Evolutionary conservation across 768 basidiomycete genomes (phyloP), one percentile per base, ranked within the genome.

Genomic region (Suillus brevipes): DNA sequence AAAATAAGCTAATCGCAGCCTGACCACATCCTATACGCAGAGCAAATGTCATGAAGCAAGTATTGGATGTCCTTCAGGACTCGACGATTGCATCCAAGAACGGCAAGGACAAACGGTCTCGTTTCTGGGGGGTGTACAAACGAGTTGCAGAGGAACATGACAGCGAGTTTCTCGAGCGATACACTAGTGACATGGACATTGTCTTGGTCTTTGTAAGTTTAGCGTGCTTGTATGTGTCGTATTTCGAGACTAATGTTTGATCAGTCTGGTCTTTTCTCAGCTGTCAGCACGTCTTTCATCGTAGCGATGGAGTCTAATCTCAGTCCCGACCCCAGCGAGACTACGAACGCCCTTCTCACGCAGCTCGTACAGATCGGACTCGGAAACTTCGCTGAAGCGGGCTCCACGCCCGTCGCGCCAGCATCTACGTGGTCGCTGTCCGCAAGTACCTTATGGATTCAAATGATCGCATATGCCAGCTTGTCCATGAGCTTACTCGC

Each of bases 201-300:
- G 59, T 71, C 14, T 58, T 73, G 6, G 61, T 73, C 60, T 73
- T 73, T 55, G 72, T 73, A 47, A 14, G 72, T 61, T 16, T 23
- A 4, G 50, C 16, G 9, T 52, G 8, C 16, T 31, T 14, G 18
- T 52, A 7, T 16, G 31, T 14, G 28, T 5, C 50, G 8, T 38
- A 3, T 13, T 18, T 6, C 23, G 5, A 60, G 14, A 16, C n/a
- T 38, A 38, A 60, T 10, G 9, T 42, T 43, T 16, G 5, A 34
- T 36, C 28, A 69, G 68, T 64, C 68, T 37, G 64, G 68, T 40
- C 58, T 69, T n/a, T 69, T 69, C 47, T 68, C 67, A 0, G 67
- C 64, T 31, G 64, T 69, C 59, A 53, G 59, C 36, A 62, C 68
- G 2, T 31, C 67, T 23, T 69, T 69, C 20, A 60, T 69, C 8